Evolutionary conservation across 2,329 filamentous ascomycete species (phyloP), one percentile per base, ranked within the genome.

Genomic region (Pezicula carpinea): DNA sequence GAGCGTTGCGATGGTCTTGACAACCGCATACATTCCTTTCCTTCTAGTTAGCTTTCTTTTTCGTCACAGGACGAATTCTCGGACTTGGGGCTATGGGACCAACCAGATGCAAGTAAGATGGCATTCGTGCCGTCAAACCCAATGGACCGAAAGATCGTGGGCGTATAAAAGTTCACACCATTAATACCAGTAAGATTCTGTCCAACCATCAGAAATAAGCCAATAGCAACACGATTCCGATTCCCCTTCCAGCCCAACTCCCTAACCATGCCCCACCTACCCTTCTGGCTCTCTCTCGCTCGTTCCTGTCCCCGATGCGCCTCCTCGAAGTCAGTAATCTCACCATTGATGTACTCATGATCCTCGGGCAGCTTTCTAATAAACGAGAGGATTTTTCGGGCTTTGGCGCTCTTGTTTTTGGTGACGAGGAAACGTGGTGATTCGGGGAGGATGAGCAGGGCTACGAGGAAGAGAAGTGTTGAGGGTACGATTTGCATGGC

Each of bases 361-460:
- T 51, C 46, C 2, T 19, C 8, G 2, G 34, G 19, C 4, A 56
- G 23, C 34, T 53, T 29, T 4, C 53, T 17, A 4, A 58, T 36
- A 26, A 50, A 55, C n/a, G 50, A 35, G 2, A 57, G 43, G 1
- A 54, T 49, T 10, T 50, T 43, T 3, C 52, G 23, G 3, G 54
- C 56, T 34, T 51, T 21, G 1, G 18, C 34, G 15, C 40, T 39
- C 4, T 48, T 40, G 6, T 49, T 46, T 18, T 49, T 46, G 18
- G 45, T 50, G 29, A 57, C 48, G 7, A 58, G 47, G 39, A 53
- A 55, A 13, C 85, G 77, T 0, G 85, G 85, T 0, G 83, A 86
- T 63, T 89, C 85, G 7, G 85, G 85, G 2, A 89, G 74, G 46
- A 87, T 51, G 33, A 83, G 53, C 68, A 89, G 23, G 2, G 52